Conservation (phyloP, 148 eudicot species). For the Fallopia convolvulus region DNA sequence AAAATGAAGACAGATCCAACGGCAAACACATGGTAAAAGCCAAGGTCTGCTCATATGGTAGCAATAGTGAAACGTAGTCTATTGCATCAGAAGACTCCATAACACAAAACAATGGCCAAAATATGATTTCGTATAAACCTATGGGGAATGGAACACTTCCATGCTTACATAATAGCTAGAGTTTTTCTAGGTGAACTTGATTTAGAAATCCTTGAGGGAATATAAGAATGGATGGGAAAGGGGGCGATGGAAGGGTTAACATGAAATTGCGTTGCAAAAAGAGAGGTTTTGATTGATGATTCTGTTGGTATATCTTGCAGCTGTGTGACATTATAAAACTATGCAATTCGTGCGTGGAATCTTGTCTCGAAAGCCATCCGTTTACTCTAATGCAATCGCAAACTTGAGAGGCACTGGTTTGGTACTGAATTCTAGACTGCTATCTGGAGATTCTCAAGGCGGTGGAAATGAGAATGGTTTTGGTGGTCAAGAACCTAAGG, state of each 20-base stretch:
- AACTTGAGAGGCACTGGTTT: slow-evolving; percentile 10
- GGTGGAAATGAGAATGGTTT: slow-evolving; percentile 20
- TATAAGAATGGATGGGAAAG: background rate
- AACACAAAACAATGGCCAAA: too few species aligned
- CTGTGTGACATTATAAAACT: slow-evolving; percentile 5
- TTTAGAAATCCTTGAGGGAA: background rate
- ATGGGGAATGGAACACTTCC: too few species aligned
- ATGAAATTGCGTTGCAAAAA: background rate
- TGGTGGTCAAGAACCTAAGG: slow-evolving; percentile 18
- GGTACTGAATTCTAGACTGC: slow-evolving; percentile 23
- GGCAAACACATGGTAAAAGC: too few species aligned
- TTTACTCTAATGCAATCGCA: background rate
- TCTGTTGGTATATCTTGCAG: background rate
- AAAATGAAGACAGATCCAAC: too few species aligned
- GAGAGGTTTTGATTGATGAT: background rate
- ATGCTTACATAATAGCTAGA: too few species aligned
- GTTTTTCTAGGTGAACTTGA: background rate
- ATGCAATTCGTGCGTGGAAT: slow-evolving; percentile 34
- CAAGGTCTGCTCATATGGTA: too few species aligned
- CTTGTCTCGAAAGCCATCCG: slow-evolving; percentile 16
- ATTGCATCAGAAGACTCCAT: too few species aligned
- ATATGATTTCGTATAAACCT: too few species aligned
- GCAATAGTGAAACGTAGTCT: too few species aligned
- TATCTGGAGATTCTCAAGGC: slow-evolving; percentile 26
- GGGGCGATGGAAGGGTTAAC: background rate